A percentile compares a stretch with the other conserved stretches of the same genome.
phyloP scores from a whole-genome alignment of 768 basidiomycete species.

The Sarcodon aspratus region DNA sequence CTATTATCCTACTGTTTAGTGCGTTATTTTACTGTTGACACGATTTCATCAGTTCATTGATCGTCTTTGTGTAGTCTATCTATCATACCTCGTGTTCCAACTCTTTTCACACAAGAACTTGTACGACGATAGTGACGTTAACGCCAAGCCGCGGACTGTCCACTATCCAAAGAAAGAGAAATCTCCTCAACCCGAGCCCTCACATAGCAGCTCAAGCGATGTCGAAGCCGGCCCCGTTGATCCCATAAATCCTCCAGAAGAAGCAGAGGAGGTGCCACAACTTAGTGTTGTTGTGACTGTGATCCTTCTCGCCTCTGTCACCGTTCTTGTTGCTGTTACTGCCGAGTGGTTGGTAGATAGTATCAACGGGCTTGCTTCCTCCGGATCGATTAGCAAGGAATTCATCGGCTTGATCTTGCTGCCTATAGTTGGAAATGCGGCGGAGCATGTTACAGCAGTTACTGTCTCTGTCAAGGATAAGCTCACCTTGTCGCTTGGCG shows the following conservation, averaged over 20 bases:
- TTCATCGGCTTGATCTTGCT: conserved; percentile 85
- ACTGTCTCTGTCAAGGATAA: conserved; percentile 87
- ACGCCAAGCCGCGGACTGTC: conserved; percentile 1
- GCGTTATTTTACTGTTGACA: conserved; percentile 10
- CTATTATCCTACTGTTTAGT: conserved; percentile 43
- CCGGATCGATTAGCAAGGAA: conserved; percentile 51
- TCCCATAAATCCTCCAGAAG: background rate
- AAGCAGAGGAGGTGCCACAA: conserved; percentile 22
- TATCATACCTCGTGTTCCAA: conserved; percentile 40
- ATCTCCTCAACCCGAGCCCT: background rate
- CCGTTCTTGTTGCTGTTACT: conserved; percentile 39
- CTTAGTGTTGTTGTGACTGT: conserved; percentile 23
- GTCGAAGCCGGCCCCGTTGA: conserved; percentile 1
- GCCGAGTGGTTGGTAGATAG: conserved; percentile 67
- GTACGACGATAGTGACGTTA: conserved; percentile 25
- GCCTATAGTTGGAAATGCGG: conserved; percentile 88
- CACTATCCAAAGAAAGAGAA: background rate
- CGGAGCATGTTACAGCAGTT: conserved; percentile 88
- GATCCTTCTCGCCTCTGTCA: conserved; percentile 23
- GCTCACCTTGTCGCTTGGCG: conserved; percentile 75
- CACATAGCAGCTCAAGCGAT: conserved; percentile 8
- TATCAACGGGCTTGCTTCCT: conserved; percentile 58
- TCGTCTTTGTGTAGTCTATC: conserved; percentile 29
- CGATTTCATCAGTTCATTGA: background rate
- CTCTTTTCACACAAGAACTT: conserved; percentile 44